Percentiles rank a stretch among this genome's conserved stretches.
phyloP scores from a whole-genome alignment of 1,284 basidiomycete species.

The Afroboletus lepidellus region DNA sequence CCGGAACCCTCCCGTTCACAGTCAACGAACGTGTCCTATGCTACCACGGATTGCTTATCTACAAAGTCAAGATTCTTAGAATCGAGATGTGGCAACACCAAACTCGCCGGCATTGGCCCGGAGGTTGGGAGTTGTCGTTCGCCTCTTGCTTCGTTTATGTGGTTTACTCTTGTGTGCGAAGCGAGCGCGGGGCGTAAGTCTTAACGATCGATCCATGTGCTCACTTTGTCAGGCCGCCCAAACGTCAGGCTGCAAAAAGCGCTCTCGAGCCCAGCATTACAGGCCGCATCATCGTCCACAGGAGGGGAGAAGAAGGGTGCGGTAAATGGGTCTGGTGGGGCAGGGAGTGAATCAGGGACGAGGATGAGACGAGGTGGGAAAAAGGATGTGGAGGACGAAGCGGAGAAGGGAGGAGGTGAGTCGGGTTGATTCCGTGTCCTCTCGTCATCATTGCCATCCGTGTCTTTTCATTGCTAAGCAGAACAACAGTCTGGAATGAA shows the following conservation, averaged over 20 bases:
- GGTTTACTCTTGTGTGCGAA: too few species aligned
- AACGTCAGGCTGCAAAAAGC: constrained; percentile 81
- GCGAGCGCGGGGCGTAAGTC: too few species aligned
- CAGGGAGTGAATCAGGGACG: constrained; percentile 21
- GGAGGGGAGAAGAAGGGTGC: constrained; percentile 32
- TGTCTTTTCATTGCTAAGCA: constrained; percentile 24
- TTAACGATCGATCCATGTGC: too few species aligned
- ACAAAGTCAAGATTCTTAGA: constrained; percentile 84
- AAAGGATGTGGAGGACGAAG: constrained; percentile 37
- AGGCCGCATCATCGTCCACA: constrained; percentile 35
- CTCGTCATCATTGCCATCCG: too few species aligned
- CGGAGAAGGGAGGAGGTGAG: constrained; percentile 38
- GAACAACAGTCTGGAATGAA: constrained; percentile 87
- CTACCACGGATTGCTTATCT: constrained; percentile 30
- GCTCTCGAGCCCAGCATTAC: constrained; percentile 43
- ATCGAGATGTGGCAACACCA: constrained; percentile 70
- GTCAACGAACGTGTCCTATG: constrained; percentile 27
- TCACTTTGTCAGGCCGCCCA: too few species aligned
- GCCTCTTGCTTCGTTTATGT: too few species aligned
- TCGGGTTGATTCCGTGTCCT: too few species aligned
- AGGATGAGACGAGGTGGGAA: constrained; percentile 26
- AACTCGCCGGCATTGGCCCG: constrained; percentile 66
- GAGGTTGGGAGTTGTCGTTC: too few species aligned
- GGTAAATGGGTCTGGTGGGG: constrained; percentile 16
- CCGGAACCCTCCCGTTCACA: constrained; percentile 15